Evolutionary conservation across 2,329 filamentous ascomycete species (phyloP).

Genomic region (Aspergillus unguis): DNA sequence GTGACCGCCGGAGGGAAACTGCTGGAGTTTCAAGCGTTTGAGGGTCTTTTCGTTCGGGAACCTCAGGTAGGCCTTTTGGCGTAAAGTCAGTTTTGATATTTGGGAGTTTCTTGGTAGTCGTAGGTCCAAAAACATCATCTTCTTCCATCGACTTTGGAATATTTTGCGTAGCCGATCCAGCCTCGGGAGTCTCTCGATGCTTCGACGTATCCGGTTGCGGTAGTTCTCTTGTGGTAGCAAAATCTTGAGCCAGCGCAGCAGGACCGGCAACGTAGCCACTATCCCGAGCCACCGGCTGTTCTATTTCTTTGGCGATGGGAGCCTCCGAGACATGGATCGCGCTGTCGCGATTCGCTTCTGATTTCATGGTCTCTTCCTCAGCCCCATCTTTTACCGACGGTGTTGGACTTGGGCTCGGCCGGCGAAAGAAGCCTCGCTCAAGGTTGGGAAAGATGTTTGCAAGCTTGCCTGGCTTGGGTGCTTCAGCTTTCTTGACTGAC

Average conservation of each 20-base stretch:
- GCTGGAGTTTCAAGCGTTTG: not conserved
- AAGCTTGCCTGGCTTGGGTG: constrained; percentile 28
- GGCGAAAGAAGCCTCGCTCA: constrained; percentile 32
- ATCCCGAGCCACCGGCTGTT: constrained; percentile 34
- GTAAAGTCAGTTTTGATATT: not conserved
- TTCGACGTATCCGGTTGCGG: not conserved
- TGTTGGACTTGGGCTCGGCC: constrained; percentile 18
- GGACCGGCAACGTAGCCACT: constrained; percentile 42
- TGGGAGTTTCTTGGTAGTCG: not conserved
- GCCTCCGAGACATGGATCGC: constrained; percentile 47
- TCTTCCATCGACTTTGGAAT: not conserved
- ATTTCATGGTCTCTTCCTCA: constrained; percentile 37
- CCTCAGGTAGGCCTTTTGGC: not conserved
- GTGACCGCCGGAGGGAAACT: constrained; percentile 27
- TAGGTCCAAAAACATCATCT: not conserved
- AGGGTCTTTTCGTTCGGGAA: not conserved
- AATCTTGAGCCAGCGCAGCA: constrained; percentile 10
- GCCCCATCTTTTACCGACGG: constrained; percentile 37
- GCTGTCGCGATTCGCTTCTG: constrained; percentile 42
- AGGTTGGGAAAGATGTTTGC: constrained; percentile 36
- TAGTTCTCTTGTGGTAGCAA: constrained; percentile 4
- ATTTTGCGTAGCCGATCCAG: not conserved
- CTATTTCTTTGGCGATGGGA: constrained; percentile 27
- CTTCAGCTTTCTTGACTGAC: constrained; percentile 13
- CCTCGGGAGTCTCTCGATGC: not conserved